Percentiles rank a stretch among this genome's conserved stretches.
Conservation (phyloP, 192 early-diverging fungal species). For the Fimicolochytrium jonesii region DNA sequence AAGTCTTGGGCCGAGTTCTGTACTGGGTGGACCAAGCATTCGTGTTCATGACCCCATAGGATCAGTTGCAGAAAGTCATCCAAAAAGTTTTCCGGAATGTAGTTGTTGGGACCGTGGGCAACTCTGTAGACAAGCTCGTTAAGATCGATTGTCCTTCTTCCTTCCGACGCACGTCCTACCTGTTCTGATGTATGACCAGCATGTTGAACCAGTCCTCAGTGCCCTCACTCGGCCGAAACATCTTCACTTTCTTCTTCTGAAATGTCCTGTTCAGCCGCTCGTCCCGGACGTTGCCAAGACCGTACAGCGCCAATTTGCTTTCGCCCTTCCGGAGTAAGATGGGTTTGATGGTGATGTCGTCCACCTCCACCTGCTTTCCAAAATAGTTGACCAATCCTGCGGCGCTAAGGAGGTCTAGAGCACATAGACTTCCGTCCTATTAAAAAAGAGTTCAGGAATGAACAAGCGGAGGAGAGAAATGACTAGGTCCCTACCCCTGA, state of each 20-base stretch:
- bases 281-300: conserved; percentile 90
- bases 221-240: conserved; percentile 66
- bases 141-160: background rate
- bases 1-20: conserved; percentile 62
- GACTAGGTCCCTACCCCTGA: conserved; percentile 48
- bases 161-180: conserved; percentile 27
- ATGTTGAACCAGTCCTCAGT: conserved; percentile 83
- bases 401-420: conserved; percentile 74
- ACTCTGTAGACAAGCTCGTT: conserved; percentile 42
- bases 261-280: conserved; percentile 83
- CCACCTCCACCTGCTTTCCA: conserved; percentile 66
- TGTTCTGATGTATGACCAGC: conserved; percentile 90
- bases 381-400: conserved; percentile 92
- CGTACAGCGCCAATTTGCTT: conserved; percentile 77
- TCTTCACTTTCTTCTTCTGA: conserved; percentile 60
- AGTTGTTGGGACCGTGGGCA: conserved; percentile 73
- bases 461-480: background rate
- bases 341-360: conserved; percentile 74
- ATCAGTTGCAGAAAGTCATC: conserved; percentile 77
- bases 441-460: background rate
- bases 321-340: conserved; percentile 76
- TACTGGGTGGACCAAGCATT: conserved; percentile 78
- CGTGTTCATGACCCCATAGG: conserved; percentile 97
- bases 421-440: conserved; percentile 72
- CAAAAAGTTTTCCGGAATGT: conserved; percentile 85